Evolutionary conservation across 2,329 filamentous ascomycete genomes (phyloP), one percentile per base, ranked within the genome.

Genomic region (Fusarium sp.): DNA sequence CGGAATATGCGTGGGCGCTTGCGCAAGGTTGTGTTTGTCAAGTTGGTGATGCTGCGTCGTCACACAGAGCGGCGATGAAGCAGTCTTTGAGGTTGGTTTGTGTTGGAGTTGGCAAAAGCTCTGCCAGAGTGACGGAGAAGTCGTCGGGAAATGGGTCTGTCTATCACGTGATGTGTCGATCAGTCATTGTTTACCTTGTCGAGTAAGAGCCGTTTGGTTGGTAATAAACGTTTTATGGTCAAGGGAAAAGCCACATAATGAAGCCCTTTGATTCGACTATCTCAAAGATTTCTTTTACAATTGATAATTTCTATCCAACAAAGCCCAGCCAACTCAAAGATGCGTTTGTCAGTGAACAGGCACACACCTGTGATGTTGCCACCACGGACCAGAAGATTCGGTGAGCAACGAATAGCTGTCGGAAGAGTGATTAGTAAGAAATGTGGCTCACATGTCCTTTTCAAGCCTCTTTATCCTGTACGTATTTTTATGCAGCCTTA

Each of bases 81-180:
- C 73, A 73, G 74, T 65, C 58, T 70, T 77, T 64, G 64, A 67
- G 16, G 67, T 77, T 30, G 62, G 63, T 14, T 76, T 77, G 65
- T 68, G 71, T 67, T 64, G 64, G 68, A 72, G 77, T 74, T 78
- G 77, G 69, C 72, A 78, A 79, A 57, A 80, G 70, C 65, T 76
- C 69, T 79, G 78, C 68, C 73, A 69, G 30, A 72, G 74, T 72
- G 70, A 79, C 68, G 67, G 65, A 78, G 74, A 72, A 73, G 76
- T 74, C 65, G 67, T 72, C 73, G 78, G 78, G 78, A 78, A 54
- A 79, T 81, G 78, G 80, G 78, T 78, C 77, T 27, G 9, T 3
- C 13, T 0, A 50, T 81, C 80, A 81, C 80, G 80, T 81, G 80
- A 81, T 20, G 4, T 2, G 35, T 1, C 27, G n/a, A 41, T 48